phyloP scores from a whole-genome alignment of 2,329 filamentous ascomycete species.

The Colletotrichum cordylinicola region DNA sequence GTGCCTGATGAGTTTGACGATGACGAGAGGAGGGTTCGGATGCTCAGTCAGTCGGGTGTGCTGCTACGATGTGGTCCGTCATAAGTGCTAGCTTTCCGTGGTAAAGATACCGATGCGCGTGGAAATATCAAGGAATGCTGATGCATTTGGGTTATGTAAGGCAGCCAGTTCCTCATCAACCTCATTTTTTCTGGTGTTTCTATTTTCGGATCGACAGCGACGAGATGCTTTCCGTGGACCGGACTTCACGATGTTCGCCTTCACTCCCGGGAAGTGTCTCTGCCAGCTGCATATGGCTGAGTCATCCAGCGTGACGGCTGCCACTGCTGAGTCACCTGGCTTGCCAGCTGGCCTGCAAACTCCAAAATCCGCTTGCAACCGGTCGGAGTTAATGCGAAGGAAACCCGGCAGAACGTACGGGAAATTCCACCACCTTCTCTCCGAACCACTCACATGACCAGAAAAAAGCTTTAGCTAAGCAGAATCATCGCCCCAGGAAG shows the following conservation, averaged over 20 bases:
- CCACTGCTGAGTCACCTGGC: rapidly evolving
- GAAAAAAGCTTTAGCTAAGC: constrained; percentile 14
- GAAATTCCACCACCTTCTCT: constrained; percentile 18
- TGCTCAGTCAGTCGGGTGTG: not conserved
- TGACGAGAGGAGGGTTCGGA: not conserved
- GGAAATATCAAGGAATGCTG: rapidly evolving
- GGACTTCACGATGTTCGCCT: not conserved
- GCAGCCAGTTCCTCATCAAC: not conserved
- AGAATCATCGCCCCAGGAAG: not conserved
- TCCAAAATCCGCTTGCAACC: not conserved
- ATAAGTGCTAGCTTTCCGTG: not conserved
- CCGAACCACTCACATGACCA: constrained; percentile 17
- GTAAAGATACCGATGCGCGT: not conserved
- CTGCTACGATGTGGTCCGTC: rapidly evolving
- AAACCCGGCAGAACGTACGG: constrained; percentile 1
- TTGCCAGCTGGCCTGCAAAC: not conserved
- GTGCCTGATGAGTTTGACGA: not conserved
- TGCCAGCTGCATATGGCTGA: not conserved
- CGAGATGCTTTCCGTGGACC: not conserved
- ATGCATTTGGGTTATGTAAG: not conserved
- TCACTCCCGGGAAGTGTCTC: rapidly evolving
- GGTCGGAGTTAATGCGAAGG: constrained; percentile 8
- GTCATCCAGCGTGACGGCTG: not conserved
- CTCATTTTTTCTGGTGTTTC: not conserved
- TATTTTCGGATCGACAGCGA: not conserved